Evolutionary conservation across 257 asterid genomes (phyloP), one percentile per base, ranked within the genome.

Genomic region (Paulownia fortunei): DNA sequence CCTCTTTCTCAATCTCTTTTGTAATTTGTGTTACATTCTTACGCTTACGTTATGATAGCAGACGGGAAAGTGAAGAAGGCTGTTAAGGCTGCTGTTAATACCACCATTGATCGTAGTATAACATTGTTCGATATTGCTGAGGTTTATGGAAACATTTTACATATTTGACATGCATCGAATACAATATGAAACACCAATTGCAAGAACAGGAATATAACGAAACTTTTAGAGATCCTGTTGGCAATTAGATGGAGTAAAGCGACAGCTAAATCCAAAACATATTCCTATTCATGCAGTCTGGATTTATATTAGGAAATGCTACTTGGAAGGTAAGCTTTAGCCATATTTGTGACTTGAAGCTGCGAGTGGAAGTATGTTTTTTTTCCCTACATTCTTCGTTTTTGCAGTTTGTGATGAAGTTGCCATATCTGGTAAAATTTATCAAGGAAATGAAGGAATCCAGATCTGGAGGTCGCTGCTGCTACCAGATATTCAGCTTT

Each of bases 401-500:
- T 63, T 72, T 41, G 37, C 16, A 34, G 27, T 64, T 67, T 37
- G 49, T 64, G 27, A 83, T 64, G 47, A 36, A 39, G 39, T 47
- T 74, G 11, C 21, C 21, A 12, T 60, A 5, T 51, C 65, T 42
- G 37, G 30, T 54, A 79, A 94, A 98, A 86, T 95, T 95, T 84
- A 93, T 91, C 83, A 88, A 91, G 82, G 99, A 95, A 85, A 85
- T 94, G 83, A 95, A 86, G 81, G 78, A 47, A 90, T 47, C 97
- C 96, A 11, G 89, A 80, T 5, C 73, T 77, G 56, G 99, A 95
- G 47, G 89, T 93, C 24, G 88, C 90, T 41, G 89, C 90, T 68
- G 99, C 98, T 3, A 95, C 99, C 65, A 95, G 93, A 70, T 95
- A 75, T 82, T 97, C 98, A 61, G 99, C 98, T 44, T 74, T 95